Evolutionary conservation across 2,329 filamentous ascomycete species (phyloP).

Genomic region (Metarhizium rileyi): DNA sequence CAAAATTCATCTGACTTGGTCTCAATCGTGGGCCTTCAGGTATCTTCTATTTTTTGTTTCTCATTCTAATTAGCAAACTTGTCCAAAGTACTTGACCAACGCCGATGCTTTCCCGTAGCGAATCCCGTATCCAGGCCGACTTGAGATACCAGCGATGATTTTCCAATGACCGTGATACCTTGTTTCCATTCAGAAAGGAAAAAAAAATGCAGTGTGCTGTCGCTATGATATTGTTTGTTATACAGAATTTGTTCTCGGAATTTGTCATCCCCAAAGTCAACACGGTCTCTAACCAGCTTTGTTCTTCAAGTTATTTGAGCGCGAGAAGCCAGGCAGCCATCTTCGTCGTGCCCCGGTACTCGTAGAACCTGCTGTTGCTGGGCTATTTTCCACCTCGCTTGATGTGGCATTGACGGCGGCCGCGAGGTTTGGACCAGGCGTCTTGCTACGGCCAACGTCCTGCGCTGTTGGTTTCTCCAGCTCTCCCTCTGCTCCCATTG

Average conservation of each 20-base stretch:
- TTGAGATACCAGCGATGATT: too few relatives aligned
- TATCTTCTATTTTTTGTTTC: neutral
- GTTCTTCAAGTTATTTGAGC: slow-evolving; percentile 15
- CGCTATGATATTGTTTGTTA: neutral
- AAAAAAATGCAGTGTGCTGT: neutral
- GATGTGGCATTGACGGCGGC: slow-evolving; percentile 6
- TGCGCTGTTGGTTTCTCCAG: slow-evolving; percentile 12
- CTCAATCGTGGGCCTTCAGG: neutral
- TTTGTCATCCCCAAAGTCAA: neutral
- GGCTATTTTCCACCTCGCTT: neutral
- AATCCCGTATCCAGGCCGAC: neutral
- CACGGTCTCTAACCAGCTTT: slow-evolving; percentile 9
- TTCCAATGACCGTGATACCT: too few relatives aligned
- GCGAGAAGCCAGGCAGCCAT: slow-evolving; percentile 25
- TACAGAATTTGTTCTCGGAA: neutral
- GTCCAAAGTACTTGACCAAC: neutral
- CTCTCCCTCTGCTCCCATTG: slow-evolving; percentile 12
- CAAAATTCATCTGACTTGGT: neutral
- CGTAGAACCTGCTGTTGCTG: slow-evolving; percentile 7
- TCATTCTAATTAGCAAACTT: neutral
- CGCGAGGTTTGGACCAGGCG: slow-evolving; percentile 2
- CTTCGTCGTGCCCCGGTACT: slow-evolving; percentile 22
- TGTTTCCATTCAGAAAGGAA: too few relatives aligned
- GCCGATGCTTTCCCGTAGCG: neutral
- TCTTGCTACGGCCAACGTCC: slow-evolving; percentile 6